Percentiles rank a stretch among this genome's conserved stretches.
Conservation (phyloP, 306 rosid species). For the Quercus ilex region DNA sequence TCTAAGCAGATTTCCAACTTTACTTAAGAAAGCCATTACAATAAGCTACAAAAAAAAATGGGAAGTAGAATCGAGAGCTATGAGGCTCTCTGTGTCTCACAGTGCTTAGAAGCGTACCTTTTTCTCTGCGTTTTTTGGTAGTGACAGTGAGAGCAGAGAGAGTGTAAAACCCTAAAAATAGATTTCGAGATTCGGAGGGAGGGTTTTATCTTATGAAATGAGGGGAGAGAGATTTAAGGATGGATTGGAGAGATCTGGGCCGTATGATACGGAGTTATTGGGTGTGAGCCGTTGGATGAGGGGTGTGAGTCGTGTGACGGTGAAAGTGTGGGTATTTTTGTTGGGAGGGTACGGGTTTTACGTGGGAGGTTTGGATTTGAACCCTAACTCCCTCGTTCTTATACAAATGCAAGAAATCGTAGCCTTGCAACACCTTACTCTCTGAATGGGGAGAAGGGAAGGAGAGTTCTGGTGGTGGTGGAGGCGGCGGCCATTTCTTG, state of each 20-base stretch:
- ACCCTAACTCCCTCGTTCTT: constrained; percentile 69
- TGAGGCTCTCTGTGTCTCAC: neutral
- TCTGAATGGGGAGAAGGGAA: too few relatives aligned
- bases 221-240: neutral
- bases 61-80: neutral
- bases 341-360: neutral
- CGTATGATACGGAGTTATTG: neutral
- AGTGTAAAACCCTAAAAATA: constrained; percentile 54
- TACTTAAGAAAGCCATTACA: constrained; percentile 76
- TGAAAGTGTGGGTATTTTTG: neutral
- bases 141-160: neutral
- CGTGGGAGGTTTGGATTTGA: constrained; percentile 38
- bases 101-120: constrained; percentile 25
- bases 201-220: constrained; percentile 44
- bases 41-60: constrained; percentile 25
- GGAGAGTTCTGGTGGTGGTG: neutral
- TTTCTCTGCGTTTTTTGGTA: neutral
- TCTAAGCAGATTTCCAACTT: constrained; percentile 64
- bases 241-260: neutral
- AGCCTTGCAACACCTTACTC: constrained; percentile 89
- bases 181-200: constrained; percentile 3
- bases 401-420: constrained; percentile 81
- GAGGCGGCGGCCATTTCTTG: neutral
- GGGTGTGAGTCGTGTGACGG: neutral
- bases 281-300: constrained; percentile 20